A percentile compares a stretch with the other conserved stretches of the same genome.
Evolutionary conservation across 2,329 filamentous ascomycete genomes (phyloP).

Genomic region (Elsinoe batatas): DNA sequence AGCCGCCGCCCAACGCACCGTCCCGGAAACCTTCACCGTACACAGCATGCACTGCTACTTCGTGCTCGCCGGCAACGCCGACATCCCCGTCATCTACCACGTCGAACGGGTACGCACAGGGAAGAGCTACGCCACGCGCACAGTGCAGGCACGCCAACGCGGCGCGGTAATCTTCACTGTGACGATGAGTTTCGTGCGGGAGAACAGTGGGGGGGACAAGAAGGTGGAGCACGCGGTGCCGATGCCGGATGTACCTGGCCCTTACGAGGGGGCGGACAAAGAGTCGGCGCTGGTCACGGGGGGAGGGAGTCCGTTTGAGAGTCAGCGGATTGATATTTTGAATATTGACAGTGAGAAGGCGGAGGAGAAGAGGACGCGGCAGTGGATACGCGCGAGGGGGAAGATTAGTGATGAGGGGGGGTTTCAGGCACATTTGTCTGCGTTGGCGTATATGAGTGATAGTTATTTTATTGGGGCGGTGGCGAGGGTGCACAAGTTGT

Average conservation of each 20-base stretch:
- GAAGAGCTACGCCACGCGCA: constrained; percentile 79
- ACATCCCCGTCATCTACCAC: constrained; percentile 84
- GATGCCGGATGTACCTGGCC: constrained; percentile 39
- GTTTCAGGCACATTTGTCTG: constrained; percentile 70
- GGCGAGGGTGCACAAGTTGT: constrained; percentile 67
- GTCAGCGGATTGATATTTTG: constrained; percentile 45
- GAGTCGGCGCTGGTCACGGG: constrained; percentile 24
- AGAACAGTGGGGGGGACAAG: constrained; percentile 48
- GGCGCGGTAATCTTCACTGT: constrained; percentile 91
- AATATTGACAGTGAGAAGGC: constrained; percentile 46
- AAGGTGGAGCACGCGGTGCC: constrained; percentile 55
- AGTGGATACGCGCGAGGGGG: constrained; percentile 67
- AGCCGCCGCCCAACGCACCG: constrained; percentile 77
- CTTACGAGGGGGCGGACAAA: constrained; percentile 31
- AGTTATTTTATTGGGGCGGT: constrained; percentile 84
- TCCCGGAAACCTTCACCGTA: constrained; percentile 67
- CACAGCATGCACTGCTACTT: constrained; percentile 99
- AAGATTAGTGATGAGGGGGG: constrained; percentile 64
- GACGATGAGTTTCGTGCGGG: constrained; percentile 76
- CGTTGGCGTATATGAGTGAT: constrained; percentile 76
- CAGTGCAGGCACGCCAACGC: constrained; percentile 86
- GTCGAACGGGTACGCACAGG: constrained; percentile 91
- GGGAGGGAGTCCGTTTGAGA: constrained; percentile 46
- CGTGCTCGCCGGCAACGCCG: constrained; percentile 75
- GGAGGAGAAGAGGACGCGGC: constrained; percentile 53